Conservation (phyloP, 164 flowering plant genomes). For the Litsea cubeba region DNA sequence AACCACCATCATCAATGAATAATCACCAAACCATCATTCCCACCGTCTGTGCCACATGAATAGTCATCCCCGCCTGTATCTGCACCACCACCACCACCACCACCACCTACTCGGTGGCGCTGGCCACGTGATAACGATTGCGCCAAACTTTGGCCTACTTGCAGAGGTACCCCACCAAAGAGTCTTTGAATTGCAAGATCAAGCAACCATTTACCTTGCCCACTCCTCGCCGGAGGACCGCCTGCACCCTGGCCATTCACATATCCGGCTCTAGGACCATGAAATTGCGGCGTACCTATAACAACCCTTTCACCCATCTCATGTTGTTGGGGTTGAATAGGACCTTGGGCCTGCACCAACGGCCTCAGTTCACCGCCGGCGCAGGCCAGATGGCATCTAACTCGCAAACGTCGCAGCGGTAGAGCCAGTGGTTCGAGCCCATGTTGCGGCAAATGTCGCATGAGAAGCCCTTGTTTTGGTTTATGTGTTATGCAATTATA, state of each 20-base stretch:
- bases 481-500: too few species aligned
- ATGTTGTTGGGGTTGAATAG: neutral
- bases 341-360: neutral
- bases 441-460: constrained; percentile 30
- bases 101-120: too few species aligned
- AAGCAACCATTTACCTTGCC: constrained; percentile 5
- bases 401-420: constrained; percentile 30
- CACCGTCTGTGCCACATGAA: too few species aligned
- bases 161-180: neutral
- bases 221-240: neutral
- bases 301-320: neutral
- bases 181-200: neutral
- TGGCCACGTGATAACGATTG: neutral
- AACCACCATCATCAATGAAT: too few species aligned
- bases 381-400: constrained; percentile 35
- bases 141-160: constrained; percentile 10
- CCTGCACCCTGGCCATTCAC: neutral
- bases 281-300: neutral
- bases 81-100: neutral
- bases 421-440: constrained; percentile 34
- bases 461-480: constrained; percentile 20
- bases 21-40: too few species aligned
- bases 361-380: neutral
- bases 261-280: neutral
- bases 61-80: too few species aligned